These are phyloP conservation scores for Calonectria crousiana DNA, from an alignment of 2,329 filamentous ascomycete species.

Conservation along the genomic window DNA sequence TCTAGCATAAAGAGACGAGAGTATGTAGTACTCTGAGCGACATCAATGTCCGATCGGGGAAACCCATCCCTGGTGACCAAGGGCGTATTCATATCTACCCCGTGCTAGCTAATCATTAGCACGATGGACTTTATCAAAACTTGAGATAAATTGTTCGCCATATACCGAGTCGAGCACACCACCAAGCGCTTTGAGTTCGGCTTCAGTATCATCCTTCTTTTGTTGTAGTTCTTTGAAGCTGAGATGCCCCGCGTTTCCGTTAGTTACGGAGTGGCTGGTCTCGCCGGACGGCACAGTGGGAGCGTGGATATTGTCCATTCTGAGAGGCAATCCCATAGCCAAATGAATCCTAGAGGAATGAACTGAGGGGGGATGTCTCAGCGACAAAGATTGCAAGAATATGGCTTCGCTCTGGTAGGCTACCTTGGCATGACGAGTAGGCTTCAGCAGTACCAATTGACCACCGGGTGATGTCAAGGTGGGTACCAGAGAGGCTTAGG, in stretches of 20 bases:
- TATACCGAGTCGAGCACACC: conserved; percentile 89
- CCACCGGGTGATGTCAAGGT: neutral
- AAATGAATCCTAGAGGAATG: neutral
- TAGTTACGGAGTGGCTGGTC: conserved; percentile 69
- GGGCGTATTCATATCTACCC: conserved; percentile 90
- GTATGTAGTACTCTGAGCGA: conserved; percentile 81
- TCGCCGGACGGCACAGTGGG: conserved; percentile 79
- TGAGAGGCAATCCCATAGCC: conserved; percentile 33
- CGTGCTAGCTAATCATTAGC: conserved; percentile 72
- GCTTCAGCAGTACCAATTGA: conserved; percentile 7
- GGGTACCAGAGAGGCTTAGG: neutral
- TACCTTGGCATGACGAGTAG: conserved; percentile 34
- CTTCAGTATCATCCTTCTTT: conserved; percentile 87
- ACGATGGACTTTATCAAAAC: neutral
- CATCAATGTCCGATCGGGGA: conserved; percentile 92
- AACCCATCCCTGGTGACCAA: conserved; percentile 92
- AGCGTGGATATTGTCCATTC: conserved; percentile 69
- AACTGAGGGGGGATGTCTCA: neutral
- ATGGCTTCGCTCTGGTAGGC: conserved; percentile 16
- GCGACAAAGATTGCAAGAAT: neutral
- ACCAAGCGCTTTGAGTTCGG: conserved; percentile 86
- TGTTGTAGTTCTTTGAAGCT: conserved; percentile 84
- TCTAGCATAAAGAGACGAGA: conserved; percentile 33
- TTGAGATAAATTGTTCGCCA: conserved; percentile 18
- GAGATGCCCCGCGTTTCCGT: conserved; percentile 73